These are phyloP conservation scores for Taxillus chinensis DNA, from an alignment of 164 flowering plant species.

Conservation along the genomic window DNA sequence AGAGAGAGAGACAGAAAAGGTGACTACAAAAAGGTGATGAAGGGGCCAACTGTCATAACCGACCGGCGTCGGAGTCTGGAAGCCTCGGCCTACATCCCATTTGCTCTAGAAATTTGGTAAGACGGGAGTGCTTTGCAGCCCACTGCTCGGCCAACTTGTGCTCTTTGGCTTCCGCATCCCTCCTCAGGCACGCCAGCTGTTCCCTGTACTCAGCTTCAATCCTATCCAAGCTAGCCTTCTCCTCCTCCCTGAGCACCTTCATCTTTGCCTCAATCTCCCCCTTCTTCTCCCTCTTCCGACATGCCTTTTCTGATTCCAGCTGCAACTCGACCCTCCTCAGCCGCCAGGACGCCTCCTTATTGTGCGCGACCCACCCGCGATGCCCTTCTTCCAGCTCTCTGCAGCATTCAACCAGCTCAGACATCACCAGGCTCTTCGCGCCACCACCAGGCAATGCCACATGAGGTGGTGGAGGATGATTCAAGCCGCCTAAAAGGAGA, in stretches of 20 bases:
- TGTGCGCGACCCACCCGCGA: constrained; percentile 28
- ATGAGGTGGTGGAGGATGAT: not conserved
- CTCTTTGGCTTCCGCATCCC: constrained; percentile 32
- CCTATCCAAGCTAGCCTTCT: constrained; percentile 13
- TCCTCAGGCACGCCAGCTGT: constrained; percentile 17
- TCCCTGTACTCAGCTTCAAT: constrained; percentile 26
- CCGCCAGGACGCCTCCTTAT: constrained; percentile 37
- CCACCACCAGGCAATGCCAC: constrained; percentile 2
- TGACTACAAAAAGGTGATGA: too few species aligned
- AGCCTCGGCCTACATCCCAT: constrained; percentile 5
- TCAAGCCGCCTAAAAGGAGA: constrained; percentile 15
- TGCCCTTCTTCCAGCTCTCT: constrained; percentile 33
- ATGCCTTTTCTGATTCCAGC: constrained; percentile 33
- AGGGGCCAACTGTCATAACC: too few species aligned
- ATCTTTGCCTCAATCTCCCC: constrained; percentile 33
- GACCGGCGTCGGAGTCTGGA: too few species aligned
- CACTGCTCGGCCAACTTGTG: constrained; percentile 24
- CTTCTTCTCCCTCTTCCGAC: constrained; percentile 29
- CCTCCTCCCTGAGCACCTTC: constrained; percentile 25
- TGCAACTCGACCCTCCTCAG: constrained; percentile 35
- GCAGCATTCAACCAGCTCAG: constrained; percentile 14
- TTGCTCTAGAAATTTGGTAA: constrained; percentile 23
- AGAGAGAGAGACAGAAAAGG: too few species aligned
- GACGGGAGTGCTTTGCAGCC: constrained; percentile 21
- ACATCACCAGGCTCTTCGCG: not conserved